Evolutionary conservation across 2,329 filamentous ascomycete genomes (phyloP).

Genomic region (Thelonectria olida): DNA sequence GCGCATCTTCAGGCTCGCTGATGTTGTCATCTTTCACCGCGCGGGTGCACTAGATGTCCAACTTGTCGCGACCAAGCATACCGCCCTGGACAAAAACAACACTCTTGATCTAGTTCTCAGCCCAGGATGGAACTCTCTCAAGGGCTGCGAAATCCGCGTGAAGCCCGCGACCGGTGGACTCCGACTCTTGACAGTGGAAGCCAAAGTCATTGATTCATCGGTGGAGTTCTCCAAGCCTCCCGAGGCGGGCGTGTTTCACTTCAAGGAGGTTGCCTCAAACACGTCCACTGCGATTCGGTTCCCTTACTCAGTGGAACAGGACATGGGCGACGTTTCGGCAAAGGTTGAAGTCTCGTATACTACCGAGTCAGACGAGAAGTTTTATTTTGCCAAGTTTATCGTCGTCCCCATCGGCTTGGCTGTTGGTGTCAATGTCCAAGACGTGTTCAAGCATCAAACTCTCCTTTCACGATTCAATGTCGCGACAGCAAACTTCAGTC

Average conservation of each 20-base stretch:
- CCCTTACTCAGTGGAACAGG: slow-evolving; percentile 86
- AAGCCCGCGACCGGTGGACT: slow-evolving; percentile 73
- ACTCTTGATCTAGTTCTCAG: slow-evolving; percentile 78
- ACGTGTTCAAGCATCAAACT: slow-evolving; percentile 85
- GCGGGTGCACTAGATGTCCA: slow-evolving; percentile 73
- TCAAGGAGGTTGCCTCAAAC: slow-evolving; percentile 56
- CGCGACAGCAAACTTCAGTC: slow-evolving; percentile 79
- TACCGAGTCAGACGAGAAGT: slow-evolving; percentile 66
- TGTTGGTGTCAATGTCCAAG: slow-evolving; percentile 94
- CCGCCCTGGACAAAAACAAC: slow-evolving; percentile 83
- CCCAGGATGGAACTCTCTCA: slow-evolving; percentile 78
- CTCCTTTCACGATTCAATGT: slow-evolving; percentile 93
- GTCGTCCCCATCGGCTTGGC: slow-evolving; percentile 79
- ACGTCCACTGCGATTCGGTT: slow-evolving; percentile 68
- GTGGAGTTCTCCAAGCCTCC: slow-evolving; percentile 58
- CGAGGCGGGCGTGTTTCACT: slow-evolving; percentile 63
- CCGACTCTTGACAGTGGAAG: slow-evolving; percentile 69
- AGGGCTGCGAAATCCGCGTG: slow-evolving; percentile 67
- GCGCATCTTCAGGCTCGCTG: slow-evolving; percentile 66
- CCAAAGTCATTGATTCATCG: slow-evolving; percentile 56
- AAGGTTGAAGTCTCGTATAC: slow-evolving; percentile 81
- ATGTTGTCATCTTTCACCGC: slow-evolving; percentile 78
- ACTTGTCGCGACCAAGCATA: slow-evolving; percentile 72
- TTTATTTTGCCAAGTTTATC: slow-evolving; percentile 57
- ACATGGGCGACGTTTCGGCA: slow-evolving; percentile 74